phyloP scores from a whole-genome alignment of 306 rosid species.

The Cicer chorassanicum region DNA sequence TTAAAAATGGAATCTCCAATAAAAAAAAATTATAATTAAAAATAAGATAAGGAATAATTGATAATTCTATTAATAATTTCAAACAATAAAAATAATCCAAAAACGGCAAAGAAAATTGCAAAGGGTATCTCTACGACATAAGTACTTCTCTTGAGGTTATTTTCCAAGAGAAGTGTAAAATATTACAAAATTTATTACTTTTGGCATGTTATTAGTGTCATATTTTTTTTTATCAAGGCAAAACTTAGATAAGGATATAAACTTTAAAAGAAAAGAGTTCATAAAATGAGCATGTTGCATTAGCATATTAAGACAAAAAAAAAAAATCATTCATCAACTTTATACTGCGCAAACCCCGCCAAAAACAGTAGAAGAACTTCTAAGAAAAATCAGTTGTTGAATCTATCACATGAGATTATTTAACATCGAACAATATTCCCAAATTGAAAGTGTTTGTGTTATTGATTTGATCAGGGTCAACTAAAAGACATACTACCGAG shows the following conservation, averaged over 20 bases:
- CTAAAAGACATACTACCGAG: conserved; percentile 47
- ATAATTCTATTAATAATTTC: too few species aligned
- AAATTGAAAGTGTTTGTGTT: conserved; percentile 49
- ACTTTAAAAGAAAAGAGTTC: too few species aligned
- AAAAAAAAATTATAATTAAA: too few species aligned
- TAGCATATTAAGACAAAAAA: too few species aligned
- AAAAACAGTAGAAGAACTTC: conserved; percentile 90
- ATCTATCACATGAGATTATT: too few species aligned
- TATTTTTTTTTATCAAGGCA: too few species aligned
- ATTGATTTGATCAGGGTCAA: conserved; percentile 46
- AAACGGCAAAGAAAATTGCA: conserved; percentile 66
- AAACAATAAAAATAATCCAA: conserved; percentile 71
- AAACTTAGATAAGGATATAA: neutral
- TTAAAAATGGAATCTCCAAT: too few species aligned
- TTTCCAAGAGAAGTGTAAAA: conserved; percentile 79
- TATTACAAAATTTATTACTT: neutral
- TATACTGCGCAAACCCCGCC: conserved; percentile 91
- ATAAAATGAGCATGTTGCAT: too few species aligned
- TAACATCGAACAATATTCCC: conserved; percentile 78
- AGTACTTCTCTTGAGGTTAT: conserved; percentile 70
- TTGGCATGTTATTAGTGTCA: neutral
- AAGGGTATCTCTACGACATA: conserved; percentile 60
- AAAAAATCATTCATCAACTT: conserved; percentile 54
- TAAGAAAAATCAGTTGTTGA: too few species aligned
- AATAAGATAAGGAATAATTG: too few species aligned